Evolutionary conservation across 208 protist species (phyloP), one percentile per base, ranked within the genome.

Genomic region (Trypanosomatidae sp.): DNA sequence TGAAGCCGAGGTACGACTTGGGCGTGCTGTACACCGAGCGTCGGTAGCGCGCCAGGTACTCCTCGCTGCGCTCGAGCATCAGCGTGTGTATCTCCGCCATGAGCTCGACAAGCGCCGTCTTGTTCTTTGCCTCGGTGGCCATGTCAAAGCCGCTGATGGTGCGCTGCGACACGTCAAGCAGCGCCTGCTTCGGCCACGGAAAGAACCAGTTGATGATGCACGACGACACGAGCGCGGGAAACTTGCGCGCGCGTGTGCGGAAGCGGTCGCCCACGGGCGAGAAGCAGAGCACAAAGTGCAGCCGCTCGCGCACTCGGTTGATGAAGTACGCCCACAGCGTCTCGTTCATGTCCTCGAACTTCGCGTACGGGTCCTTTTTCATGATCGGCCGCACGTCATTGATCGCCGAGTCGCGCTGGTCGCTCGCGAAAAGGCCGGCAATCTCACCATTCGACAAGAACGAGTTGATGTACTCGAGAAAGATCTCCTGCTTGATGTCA

Each of bases 161-260:
- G 43, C 78, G 75, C 19, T 72, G 75, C 6, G 92, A 92, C 22
- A 98, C 94, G 51, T 96, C 85, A 2, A 87, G 52, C 41, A 99
- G 60, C 13, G 92, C 96, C 65, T 97, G 80, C 54, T 93, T 83
- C 11, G 97, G 95, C 97, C 96, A 99, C 39, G 92, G 90, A 58
- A 97, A 93, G 87, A 98, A 99, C 96, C 96, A 99, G 70, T 99
- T 97, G 61, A 98, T 98, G 39, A 93, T 95, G 65, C 94, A 97
- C 23, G 90, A 88, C 45, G 83, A 96, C 54, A 98, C 94, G 15
- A 99, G 73, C 19, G 88, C 95, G 2, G 97, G 97, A 88, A 99
- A 99, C 74, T 97, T 97, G 48, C 93, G 74, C 11, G 93, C 91
- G 22, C 95, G 82, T 2, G 71, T 85, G 59, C 92, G 76, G 82